Base-by-base conservation (phyloP, 1,284 basidiomycete species). In the Rhodofomes roseus region DNA sequence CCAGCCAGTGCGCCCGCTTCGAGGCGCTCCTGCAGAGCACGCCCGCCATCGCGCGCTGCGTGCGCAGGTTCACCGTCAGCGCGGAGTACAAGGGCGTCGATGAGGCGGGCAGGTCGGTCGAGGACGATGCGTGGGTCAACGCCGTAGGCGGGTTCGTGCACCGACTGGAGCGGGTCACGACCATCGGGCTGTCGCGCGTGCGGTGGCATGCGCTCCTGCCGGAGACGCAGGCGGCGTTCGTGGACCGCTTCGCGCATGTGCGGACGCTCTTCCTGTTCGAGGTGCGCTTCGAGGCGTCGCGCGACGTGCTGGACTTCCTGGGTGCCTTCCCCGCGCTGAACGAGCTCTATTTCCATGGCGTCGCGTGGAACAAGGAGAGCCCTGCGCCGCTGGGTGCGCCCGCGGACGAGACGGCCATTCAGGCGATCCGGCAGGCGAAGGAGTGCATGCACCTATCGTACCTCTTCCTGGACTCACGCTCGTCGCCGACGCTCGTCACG, bases 301-400 rank as follows among this genome's bases (percentile, higher is more conserved):
- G 63, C 41, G 70, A 72, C 58, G 71, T 72, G 39, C 57, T 72
- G 20, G 62, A 61, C 11, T 71, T 72, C 63, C 67, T 72, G 37
- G 65, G 65, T 29, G 65, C 65, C 20, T 71, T 72, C 65, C 70
- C 71, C 16, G 61, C 60, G 39, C 66, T 72, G 52, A 57, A 58
- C 23, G 70, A 71, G 60, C 69, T 72, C 46, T 72, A 71, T 64
- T 72, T 72, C 63, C 70, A 72, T 55, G 70, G 66, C 34, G 71
- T 72, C 18, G 71, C 71, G n/a, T 72, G 71, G 71, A 60, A 62
- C 46, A 56, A 62, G 53, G 69, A 72, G 58, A 66, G 68, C 18
- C 61, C 65, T 5, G 53, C 64, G 9, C 65, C 65, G 9, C 56
- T 64, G 55, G 57, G 59, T 20, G 51, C 56, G 23, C 40, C 41